phyloP scores from a whole-genome alignment of 257 asterid genomes.

The Euphrasia confusa region DNA sequence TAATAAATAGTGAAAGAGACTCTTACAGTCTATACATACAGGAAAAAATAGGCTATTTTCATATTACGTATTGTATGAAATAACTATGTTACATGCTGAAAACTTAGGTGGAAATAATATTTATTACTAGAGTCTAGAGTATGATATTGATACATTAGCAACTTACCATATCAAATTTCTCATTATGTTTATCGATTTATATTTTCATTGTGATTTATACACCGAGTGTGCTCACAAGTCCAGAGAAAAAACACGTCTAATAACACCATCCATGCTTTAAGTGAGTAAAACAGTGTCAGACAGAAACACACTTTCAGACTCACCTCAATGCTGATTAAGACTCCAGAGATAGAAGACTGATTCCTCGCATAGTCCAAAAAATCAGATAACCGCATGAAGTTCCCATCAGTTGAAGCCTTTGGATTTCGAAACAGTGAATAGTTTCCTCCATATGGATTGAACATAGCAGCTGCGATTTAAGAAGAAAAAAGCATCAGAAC shows the following conservation, averaged over 20 bases:
- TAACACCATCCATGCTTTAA: neutral
- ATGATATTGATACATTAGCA: neutral
- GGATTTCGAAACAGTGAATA: constrained; percentile 57
- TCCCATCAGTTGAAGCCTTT: constrained; percentile 41
- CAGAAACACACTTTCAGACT: constrained; percentile 20
- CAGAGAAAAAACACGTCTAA: neutral
- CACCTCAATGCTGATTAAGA: constrained; percentile 74
- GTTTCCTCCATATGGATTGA: constrained; percentile 29
- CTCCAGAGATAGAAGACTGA: constrained; percentile 69
- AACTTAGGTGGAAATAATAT: too few species aligned
- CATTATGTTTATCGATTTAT: too few species aligned
- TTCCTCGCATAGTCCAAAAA: constrained; percentile 64
- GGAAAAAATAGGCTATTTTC: too few species aligned
- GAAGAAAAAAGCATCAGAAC: constrained; percentile 12
- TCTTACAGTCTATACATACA: too few species aligned
- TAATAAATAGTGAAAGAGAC: too few species aligned
- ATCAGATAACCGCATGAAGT: constrained; percentile 46
- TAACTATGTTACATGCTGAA: too few species aligned
- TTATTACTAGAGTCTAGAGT: too few species aligned
- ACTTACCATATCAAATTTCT: neutral
- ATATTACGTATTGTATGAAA: too few species aligned
- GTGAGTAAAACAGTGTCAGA: neutral
- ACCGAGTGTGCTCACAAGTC: neutral
- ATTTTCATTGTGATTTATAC: neutral
- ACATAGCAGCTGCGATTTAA: constrained; percentile 62